phyloP scores from a whole-genome alignment of 75 land plant species.

The Gnetum montanum region DNA sequence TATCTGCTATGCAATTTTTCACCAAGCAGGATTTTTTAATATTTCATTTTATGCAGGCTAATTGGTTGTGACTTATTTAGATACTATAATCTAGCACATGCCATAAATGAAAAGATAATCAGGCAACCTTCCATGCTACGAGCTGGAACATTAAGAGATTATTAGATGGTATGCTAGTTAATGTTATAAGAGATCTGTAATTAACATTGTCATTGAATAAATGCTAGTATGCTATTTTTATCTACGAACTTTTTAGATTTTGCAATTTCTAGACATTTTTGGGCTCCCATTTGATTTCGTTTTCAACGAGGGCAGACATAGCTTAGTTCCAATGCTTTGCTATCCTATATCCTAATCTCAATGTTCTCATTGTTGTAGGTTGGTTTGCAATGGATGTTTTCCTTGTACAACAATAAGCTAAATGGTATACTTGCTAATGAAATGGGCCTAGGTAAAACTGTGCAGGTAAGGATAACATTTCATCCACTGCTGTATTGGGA shows the following conservation, averaged over 20 bases:
- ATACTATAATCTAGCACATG: slow-evolving; percentile 96
- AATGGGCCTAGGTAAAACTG: slow-evolving; percentile 99
- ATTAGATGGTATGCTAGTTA: slow-evolving; percentile 96
- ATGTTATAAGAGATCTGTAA: no score
- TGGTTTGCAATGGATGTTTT: slow-evolving; percentile 99
- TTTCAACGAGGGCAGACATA: background rate
- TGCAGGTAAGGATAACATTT: slow-evolving; percentile 72
- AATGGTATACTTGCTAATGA: slow-evolving; percentile 99
- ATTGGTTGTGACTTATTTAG: no score
- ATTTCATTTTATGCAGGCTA: no score
- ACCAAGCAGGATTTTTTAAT: no score
- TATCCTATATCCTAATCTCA: background rate
- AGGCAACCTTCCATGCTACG: slow-evolving; percentile 98
- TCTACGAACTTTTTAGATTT: no score
- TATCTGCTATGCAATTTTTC: background rate
- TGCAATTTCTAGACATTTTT: no score
- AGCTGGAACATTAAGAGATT: slow-evolving; percentile 86
- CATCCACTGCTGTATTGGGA: no score
- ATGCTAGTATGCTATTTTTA: no score
- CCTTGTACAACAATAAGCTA: slow-evolving; percentile 94
- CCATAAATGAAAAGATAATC: slow-evolving; percentile 87
- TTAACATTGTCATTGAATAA: no score
- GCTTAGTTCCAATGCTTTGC: no score
- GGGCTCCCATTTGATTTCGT: background rate
- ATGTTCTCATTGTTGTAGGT: slow-evolving; percentile 44